Percentiles rank a stretch among this genome's conserved stretches.
phyloP scores from a whole-genome alignment of 176 grass and related monocot species.

The Tillandsia leiboldiana region DNA sequence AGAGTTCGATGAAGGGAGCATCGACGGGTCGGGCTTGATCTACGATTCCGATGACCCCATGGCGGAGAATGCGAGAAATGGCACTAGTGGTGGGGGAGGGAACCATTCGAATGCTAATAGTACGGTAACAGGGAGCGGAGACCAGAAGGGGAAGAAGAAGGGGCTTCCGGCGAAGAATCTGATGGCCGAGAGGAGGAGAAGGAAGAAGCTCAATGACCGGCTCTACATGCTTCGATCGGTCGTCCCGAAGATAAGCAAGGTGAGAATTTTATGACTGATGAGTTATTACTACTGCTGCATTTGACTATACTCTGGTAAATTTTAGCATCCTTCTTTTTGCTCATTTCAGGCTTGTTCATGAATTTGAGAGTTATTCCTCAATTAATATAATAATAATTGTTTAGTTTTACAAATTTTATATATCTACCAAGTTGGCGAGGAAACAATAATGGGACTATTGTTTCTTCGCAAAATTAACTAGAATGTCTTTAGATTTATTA shows the following conservation, averaged over 20 bases:
- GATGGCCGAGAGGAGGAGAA: conserved; percentile 90
- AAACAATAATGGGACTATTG: too few relatives aligned
- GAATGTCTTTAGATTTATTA: too few relatives aligned
- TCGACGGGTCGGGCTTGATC: conserved; percentile 79
- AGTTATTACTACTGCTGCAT: background rate
- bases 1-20: conserved; percentile 61
- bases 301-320: background rate
- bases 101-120: conserved; percentile 80
- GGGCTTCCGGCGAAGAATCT: conserved; percentile 96
- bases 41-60: conserved; percentile 76
- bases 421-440: too few relatives aligned
- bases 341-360: too few relatives aligned
- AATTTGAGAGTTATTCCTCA: too few relatives aligned
- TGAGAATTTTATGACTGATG: conserved; percentile 27
- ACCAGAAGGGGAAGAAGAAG: conserved; percentile 82
- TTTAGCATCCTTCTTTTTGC: too few relatives aligned
- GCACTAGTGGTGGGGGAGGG: conserved; percentile 20
- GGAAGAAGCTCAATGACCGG: conserved; percentile 98
- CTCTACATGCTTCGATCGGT: conserved; percentile 99
- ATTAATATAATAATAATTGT: too few relatives aligned
- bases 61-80: conserved; percentile 39
- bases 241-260: conserved; percentile 99
- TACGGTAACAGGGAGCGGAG: conserved; percentile 43
- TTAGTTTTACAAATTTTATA: too few relatives aligned
- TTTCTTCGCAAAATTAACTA: too few relatives aligned